These are phyloP conservation scores for Dentipellis sp. DNA, from an alignment of 768 basidiomycete genomes.

Conservation along the genomic window DNA sequence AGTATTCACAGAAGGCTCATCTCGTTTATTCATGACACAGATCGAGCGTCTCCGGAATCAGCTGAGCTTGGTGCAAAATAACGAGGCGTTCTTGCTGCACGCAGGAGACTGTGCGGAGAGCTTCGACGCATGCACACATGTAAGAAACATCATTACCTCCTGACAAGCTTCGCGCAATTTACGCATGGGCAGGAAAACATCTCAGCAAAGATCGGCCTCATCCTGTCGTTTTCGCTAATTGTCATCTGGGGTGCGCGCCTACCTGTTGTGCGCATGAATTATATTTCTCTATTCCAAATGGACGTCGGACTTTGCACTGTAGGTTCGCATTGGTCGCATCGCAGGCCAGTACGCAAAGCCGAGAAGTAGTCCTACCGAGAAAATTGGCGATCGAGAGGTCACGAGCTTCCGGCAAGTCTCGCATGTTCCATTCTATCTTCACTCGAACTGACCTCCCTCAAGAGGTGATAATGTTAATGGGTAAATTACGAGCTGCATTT, in stretches of 20 bases:
- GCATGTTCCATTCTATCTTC: not conserved
- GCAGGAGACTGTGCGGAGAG: conserved; percentile 98
- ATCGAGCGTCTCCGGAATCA: conserved; percentile 80
- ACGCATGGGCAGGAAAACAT: conserved; percentile 62
- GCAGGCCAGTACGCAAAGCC: conserved; percentile 98
- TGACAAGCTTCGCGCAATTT: not conserved
- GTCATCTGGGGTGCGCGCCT: conserved; percentile 89
- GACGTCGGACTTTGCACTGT: not conserved
- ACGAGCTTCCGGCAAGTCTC: conserved; percentile 66
- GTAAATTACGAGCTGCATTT: conserved; percentile 25
- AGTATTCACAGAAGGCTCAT: not conserved
- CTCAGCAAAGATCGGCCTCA: conserved; percentile 79
- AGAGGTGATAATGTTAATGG: conserved; percentile 98
- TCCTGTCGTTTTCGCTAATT: conserved; percentile 92
- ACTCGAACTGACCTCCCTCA: not conserved
- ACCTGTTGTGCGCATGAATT: conserved; percentile 61
- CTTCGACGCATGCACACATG: conserved; percentile 85
- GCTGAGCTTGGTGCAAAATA: conserved; percentile 68
- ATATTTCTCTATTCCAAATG: no score
- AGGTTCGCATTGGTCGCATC: conserved; percentile 84
- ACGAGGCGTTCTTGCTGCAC: conserved; percentile 90
- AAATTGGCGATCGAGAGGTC: conserved; percentile 65
- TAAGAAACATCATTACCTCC: conserved; percentile 25
- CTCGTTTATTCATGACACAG: conserved; percentile 24
- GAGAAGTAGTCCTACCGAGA: conserved; percentile 75